Conservation (phyloP, 192 early-diverging fungal genomes). For the Coemansia nantahalensis region DNA sequence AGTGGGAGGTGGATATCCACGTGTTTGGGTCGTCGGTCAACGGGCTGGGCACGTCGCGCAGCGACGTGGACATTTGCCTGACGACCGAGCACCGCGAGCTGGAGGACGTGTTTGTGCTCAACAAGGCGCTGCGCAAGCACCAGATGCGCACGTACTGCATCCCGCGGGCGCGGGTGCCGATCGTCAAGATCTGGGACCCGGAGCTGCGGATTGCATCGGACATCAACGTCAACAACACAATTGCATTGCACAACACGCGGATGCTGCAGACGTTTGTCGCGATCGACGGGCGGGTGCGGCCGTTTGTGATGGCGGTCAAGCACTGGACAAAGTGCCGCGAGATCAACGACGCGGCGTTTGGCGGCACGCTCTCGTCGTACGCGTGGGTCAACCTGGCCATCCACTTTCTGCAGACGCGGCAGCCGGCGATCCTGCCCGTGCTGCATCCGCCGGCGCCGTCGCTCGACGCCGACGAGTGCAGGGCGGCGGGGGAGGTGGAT, state of each 20-base stretch:
- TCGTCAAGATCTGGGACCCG: slow-evolving; percentile 89
- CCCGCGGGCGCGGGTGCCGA: slow-evolving; percentile 85
- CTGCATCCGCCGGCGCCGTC: slow-evolving; percentile 58
- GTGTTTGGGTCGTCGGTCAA: slow-evolving; percentile 94
- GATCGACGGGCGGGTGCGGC: slow-evolving; percentile 83
- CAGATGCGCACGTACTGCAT: slow-evolving; percentile 81
- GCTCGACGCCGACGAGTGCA: slow-evolving; percentile 16
- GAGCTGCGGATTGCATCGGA: slow-evolving; percentile 87
- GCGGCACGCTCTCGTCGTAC: slow-evolving; percentile 92
- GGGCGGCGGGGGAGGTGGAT: slow-evolving; percentile 53
- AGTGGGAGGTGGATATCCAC: slow-evolving; percentile 70
- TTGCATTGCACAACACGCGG: slow-evolving; percentile 85
- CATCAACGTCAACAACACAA: slow-evolving; percentile 91
- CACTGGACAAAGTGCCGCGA: slow-evolving; percentile 84
- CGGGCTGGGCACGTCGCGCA: slow-evolving; percentile 75
- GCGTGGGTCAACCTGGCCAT: slow-evolving; percentile 93
- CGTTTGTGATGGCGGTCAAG: slow-evolving; percentile 90
- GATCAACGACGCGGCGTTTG: slow-evolving; percentile 90
- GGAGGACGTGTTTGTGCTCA: slow-evolving; percentile 71
- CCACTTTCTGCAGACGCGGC: slow-evolving; percentile 89
- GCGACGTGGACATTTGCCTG: slow-evolving; percentile 92
- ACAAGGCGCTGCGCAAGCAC: slow-evolving; percentile 68
- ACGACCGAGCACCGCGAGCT: slow-evolving; percentile 81
- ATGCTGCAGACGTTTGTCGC: slow-evolving; percentile 89
- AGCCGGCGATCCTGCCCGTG: slow-evolving; percentile 85